Evolutionary conservation across 306 rosid genomes (phyloP).

Genomic region (Canavalia ensiformis): DNA sequence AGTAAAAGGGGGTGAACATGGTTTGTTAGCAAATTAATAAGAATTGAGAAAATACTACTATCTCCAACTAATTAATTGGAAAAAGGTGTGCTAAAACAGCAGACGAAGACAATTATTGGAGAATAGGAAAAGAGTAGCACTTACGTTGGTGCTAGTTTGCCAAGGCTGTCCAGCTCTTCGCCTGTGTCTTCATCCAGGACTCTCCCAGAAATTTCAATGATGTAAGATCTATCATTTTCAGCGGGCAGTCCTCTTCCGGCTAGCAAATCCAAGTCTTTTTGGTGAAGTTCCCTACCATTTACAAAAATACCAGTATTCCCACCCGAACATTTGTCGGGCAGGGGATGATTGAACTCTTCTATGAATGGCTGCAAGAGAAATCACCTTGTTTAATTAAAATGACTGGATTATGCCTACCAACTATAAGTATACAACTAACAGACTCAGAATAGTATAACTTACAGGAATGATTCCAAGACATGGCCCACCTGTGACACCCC

Average conservation of each 20-base stretch:
- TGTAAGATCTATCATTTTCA: constrained; percentile 77
- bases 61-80: constrained; percentile 32
- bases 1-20: background rate
- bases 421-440: constrained; percentile 19
- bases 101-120: background rate
- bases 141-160: constrained; percentile 99
- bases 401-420: constrained; percentile 4
- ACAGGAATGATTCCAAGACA: constrained; percentile 97
- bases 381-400: constrained; percentile 36
- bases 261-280: constrained; percentile 87
- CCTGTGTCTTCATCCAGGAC: constrained; percentile 93
- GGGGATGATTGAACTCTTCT: constrained; percentile 84
- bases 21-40: background rate
- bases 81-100: constrained; percentile 9
- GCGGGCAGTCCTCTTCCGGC: constrained; percentile 87
- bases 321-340: constrained; percentile 85
- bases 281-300: constrained; percentile 95
- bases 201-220: constrained; percentile 90
- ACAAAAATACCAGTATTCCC: constrained; percentile 87
- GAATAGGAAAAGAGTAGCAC: constrained; percentile 39
- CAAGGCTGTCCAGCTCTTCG: constrained; percentile 93
- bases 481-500: constrained; percentile 94
- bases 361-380: constrained; percentile 84
- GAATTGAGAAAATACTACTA: constrained; percentile 34
- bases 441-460: constrained; percentile 56